Evolutionary conservation across 2,329 filamentous ascomycete species (phyloP), one percentile per base, ranked within the genome.

Genomic region (Fusarium keratoplasticum): DNA sequence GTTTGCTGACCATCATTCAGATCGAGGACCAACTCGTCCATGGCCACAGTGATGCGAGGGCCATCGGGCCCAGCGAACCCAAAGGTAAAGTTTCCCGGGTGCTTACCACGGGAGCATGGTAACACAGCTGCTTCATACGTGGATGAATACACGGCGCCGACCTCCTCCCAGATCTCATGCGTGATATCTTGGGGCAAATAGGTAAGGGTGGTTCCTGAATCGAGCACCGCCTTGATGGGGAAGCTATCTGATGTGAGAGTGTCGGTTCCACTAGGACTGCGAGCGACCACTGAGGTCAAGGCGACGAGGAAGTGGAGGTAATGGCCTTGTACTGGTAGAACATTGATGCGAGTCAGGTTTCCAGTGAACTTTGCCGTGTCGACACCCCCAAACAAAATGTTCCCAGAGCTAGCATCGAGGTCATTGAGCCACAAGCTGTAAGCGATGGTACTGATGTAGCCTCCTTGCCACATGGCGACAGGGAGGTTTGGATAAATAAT

Each of bases 351-450:
- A 54, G 87, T 86, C 35, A 95, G 85, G 3, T 88, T 81, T 57
- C 93, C 93, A 0, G 86, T 80, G 82, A 91, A 96, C 80, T 95
- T 95, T 68, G 87, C 89, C 0, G 90, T 93, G 80, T 96, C 93
- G 67, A 95, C 90, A n/a, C 93, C 94, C 42, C 94, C 94, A 75
- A 96, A 96, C 2, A 96, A 85, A 69, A 96, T 92, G 75, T 85
- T 92, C 38, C 94, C 94, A 2, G 88, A 91, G 69, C 87, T 91
- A 0, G 93, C 82, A 67, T 85, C 86, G 11, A 89, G 80, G 63
- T 90, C 88, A 73, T 90, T 90, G 64, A 90, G 84, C 91, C 92
- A 94, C 25, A 95, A 82, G 67, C 92, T 94, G 82, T 94, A 95
- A 3, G 92, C 92, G 44, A 90, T 88, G 13, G 88, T 89, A 70